Evolutionary conservation across 441 rosid genomes (phyloP).

Genomic region (Populus trichocarpa): DNA sequence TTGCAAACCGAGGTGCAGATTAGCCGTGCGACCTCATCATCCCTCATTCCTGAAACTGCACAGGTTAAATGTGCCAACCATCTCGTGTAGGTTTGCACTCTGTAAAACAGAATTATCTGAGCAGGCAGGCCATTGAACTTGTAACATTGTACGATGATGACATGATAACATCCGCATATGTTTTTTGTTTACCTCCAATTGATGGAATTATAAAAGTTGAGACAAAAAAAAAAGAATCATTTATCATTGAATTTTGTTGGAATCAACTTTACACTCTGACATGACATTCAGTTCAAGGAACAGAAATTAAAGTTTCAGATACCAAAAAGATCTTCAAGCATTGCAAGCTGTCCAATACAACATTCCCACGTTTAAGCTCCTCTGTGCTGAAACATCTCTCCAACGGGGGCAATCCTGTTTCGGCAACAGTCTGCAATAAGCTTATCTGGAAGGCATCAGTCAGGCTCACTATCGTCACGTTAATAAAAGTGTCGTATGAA

Average conservation of each 20-base stretch:
- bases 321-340: neutral
- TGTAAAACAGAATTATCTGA: no score
- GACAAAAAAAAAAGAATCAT: no score
- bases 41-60: no score
- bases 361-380: neutral
- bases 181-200: neutral
- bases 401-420: neutral
- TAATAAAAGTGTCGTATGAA: slow-evolving; percentile 21
- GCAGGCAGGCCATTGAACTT: neutral
- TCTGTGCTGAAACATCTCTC: neutral
- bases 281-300: slow-evolving; percentile 3
- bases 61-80: no score
- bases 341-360: slow-evolving; percentile 1
- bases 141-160: neutral
- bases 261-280: slow-evolving; percentile 25
- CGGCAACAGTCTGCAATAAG: slow-evolving; percentile 17
- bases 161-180: neutral
- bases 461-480: slow-evolving; percentile 11
- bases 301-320: neutral
- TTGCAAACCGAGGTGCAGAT: no score
- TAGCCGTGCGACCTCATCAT: no score
- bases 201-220: no score
- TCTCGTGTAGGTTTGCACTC: no score
- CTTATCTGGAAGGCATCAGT: slow-evolving; percentile 9
- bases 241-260: slow-evolving; percentile 12